Base-by-base conservation (phyloP, 2,329 filamentous ascomycete genomes). In the Daldinia sp. region DNA sequence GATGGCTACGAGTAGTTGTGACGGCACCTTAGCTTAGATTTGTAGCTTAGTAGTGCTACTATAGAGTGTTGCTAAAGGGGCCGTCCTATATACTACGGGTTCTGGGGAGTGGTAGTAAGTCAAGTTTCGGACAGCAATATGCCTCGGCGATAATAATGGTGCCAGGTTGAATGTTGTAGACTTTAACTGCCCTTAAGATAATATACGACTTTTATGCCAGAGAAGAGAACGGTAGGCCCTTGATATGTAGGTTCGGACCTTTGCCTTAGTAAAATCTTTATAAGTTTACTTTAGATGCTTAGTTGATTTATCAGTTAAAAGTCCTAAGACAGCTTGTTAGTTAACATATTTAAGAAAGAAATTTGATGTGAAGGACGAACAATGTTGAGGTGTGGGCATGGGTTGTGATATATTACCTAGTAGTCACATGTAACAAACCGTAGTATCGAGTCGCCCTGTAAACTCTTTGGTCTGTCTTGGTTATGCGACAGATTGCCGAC, bases 241-340 rank as follows among this genome's bases (percentile, higher is more conserved):
- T n/a, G 6, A 30, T n/a, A 23, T n/a, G 23, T 28, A 12, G 30
- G 2, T 13, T 3, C 2, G 7, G 3, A 50, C 46, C 6, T 10
- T 7, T 13, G 13, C 26, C 30, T 26, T 5, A 15, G 6, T n/a
- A 6, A 28, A 12, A 5, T 35, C 15, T n/a, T 30, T 18, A n/a
- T n/a, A 30, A 12, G 26, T 30, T 30, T n/a, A 50, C 46, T 9
- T n/a, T 7, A 20, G 18, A 41, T 48, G 33, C 26, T 23, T 13
- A 44, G 44, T 23, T 56, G 13, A 26, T 37, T 20, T 56, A 12
- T 35, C 5, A 26, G 15, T 26, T 5, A 23, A 18, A 33, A 41
- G 13, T 39, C 53, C 60, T 66, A 54, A 46, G 13, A 39, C 15
- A 50, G 46, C 30, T 30, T 50, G 60, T 71, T 65, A 71, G 69